These are phyloP conservation scores for Piloderma croceum DNA, from an alignment of 768 basidiomycete genomes.

Conservation along the genomic window DNA sequence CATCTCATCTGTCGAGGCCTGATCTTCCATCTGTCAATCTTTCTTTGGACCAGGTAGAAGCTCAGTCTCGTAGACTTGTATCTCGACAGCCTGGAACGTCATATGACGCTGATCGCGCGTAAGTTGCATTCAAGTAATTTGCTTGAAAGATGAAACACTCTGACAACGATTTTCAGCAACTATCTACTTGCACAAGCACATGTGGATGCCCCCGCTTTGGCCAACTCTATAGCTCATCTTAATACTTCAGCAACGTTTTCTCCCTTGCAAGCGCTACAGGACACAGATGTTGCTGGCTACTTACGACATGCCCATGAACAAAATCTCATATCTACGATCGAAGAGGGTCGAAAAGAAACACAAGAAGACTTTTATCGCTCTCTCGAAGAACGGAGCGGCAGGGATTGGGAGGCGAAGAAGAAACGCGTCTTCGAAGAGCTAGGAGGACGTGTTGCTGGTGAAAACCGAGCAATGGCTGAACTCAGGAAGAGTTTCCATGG, in stretches of 20 bases:
- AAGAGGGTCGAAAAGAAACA: slow-evolving; percentile 81
- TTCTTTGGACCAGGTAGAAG: slow-evolving; percentile 92
- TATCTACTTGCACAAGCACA: slow-evolving; percentile 92
- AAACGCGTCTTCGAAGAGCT: slow-evolving; percentile 81
- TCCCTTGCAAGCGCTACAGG: slow-evolving; percentile 87
- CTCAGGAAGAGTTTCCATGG: slow-evolving; percentile 59
- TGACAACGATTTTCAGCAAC: too few species aligned
- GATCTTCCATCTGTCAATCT: slow-evolving; percentile 87
- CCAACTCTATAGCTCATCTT: slow-evolving; percentile 75
- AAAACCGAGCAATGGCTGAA: slow-evolving; percentile 50
- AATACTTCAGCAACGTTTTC: slow-evolving; percentile 81
- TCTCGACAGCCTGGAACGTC: slow-evolving; percentile 61
- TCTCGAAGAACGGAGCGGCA: slow-evolving; percentile 65
- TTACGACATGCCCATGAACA: slow-evolving; percentile 94
- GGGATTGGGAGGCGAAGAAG: slow-evolving; percentile 90
- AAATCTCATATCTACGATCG: slow-evolving; percentile 89
- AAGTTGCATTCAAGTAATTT: slow-evolving; percentile 30
- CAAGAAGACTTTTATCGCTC: slow-evolving; percentile 81
- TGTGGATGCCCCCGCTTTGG: slow-evolving; percentile 86
- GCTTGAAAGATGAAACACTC: slow-evolving; percentile 4
- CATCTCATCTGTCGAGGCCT: slow-evolving; percentile 67
- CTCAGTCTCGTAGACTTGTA: slow-evolving; percentile 81
- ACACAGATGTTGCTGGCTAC: slow-evolving; percentile 91
- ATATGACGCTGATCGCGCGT: slow-evolving; percentile 72
- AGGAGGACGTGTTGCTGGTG: slow-evolving; percentile 58